Percentiles rank a stretch among this genome's conserved stretches.
These are phyloP conservation scores for Tuber umbilicatum DNA, from an alignment of 495 filamentous ascomycete species.

Conservation along the genomic window DNA sequence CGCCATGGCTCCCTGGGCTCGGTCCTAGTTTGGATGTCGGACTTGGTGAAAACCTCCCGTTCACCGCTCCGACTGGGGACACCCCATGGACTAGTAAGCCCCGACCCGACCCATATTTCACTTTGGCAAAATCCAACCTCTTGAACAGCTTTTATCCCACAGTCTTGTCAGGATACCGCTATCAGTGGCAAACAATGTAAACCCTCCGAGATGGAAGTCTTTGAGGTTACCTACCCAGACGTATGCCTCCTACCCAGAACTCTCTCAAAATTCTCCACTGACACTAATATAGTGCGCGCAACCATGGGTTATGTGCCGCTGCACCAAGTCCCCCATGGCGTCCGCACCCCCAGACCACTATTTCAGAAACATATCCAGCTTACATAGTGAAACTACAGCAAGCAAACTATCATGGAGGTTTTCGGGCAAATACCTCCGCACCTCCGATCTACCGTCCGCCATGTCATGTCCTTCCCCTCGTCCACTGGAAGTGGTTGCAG, in stretches of 20 bases:
- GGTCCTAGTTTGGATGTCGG: neutral
- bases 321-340: neutral
- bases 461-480: neutral
- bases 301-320: neutral
- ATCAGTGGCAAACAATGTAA: neutral
- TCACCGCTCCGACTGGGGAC: neutral
- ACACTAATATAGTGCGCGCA: neutral
- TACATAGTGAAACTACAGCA: neutral
- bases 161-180: neutral
- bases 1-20: neutral
- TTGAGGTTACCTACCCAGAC: neutral
- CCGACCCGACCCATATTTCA: neutral
- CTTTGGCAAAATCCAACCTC: neutral
- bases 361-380: neutral
- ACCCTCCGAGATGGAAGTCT: neutral
- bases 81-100: neutral
- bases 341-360: neutral
- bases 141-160: neutral
- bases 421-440: neutral
- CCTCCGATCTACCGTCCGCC: neutral
- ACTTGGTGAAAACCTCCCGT: neutral
- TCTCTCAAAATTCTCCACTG: neutral
- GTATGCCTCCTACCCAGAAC: neutral
- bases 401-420: neutral
- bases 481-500: neutral